A percentile compares a stretch with the other conserved stretches of the same genome.
These are phyloP conservation scores for Ganoderma sp. DNA, from an alignment of 1,284 basidiomycete species.

Conservation along the genomic window DNA sequence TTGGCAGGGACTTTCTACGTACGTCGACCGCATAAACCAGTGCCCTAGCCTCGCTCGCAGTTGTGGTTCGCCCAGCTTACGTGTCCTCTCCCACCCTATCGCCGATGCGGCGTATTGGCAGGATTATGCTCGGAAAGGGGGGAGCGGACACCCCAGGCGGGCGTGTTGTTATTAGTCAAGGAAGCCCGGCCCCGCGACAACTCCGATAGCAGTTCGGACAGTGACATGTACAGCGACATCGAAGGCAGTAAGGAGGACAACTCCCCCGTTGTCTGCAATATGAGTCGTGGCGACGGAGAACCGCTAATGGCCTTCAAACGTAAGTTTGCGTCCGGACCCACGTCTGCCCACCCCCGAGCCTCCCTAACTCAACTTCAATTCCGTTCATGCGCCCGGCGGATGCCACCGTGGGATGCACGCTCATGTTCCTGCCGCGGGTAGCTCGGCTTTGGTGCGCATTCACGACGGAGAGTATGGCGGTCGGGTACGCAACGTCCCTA, in stretches of 20 bases:
- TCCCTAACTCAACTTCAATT: background rate
- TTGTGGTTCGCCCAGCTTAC: slow-evolving; percentile 5
- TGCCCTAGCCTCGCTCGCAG: background rate
- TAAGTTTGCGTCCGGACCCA: background rate
- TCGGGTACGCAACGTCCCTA: slow-evolving; percentile 64
- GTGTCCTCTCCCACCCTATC: slow-evolving; percentile 2
- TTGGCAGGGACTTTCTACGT: slow-evolving; percentile 38
- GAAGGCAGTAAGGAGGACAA: background rate
- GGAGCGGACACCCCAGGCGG: slow-evolving; percentile 42
- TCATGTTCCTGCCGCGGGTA: slow-evolving; percentile 31
- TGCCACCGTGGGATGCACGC: background rate
- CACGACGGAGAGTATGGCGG: slow-evolving; percentile 80
- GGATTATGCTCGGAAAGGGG: slow-evolving; percentile 36
- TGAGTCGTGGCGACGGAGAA: background rate
- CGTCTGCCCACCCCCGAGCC: background rate
- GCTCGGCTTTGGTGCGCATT: slow-evolving; percentile 81
- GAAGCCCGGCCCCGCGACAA: slow-evolving; percentile 40
- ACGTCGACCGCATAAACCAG: slow-evolving; percentile 16
- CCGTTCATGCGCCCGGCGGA: background rate
- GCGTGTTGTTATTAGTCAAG: slow-evolving; percentile 55
- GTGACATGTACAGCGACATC: slow-evolving; percentile 7
- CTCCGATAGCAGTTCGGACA: background rate
- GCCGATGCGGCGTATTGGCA: slow-evolving; percentile 18
- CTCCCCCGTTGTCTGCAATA: background rate
- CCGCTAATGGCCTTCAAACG: background rate